Conservation (phyloP, 176 grass and related monocot species). For the Avena atlantica region DNA sequence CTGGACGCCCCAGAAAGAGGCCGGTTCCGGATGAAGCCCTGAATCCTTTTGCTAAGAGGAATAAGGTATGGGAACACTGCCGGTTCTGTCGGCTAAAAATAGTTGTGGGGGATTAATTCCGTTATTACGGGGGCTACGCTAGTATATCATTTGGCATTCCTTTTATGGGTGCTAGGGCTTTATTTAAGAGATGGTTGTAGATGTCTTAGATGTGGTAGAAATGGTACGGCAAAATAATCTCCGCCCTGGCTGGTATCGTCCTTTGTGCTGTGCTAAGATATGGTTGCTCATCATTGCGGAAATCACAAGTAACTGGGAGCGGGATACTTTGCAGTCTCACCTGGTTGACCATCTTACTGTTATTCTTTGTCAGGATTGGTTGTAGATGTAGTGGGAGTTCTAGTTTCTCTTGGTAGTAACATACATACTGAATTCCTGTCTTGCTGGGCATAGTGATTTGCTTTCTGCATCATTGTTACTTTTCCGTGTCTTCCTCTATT, state of each 20-base stretch:
- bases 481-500: no score
- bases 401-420: no score
- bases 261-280: constrained; percentile 24
- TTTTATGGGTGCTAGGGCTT: constrained; percentile 38
- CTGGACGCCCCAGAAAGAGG: no score
- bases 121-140: constrained; percentile 43
- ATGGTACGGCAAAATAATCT: background rate
- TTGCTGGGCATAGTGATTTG: no score
- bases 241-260: constrained; percentile 25
- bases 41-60: no score
- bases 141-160: constrained; percentile 49
- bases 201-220: no score
- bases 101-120: constrained; percentile 49
- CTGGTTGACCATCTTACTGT: background rate
- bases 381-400: background rate
- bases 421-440: no score
- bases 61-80: no score
- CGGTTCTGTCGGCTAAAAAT: no score
- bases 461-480: no score
- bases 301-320: constrained; percentile 9
- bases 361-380: constrained; percentile 4
- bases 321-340: background rate
- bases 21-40: no score
- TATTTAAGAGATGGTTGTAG: constrained; percentile 42
- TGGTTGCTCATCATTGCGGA: constrained; percentile 28